Conservation (phyloP, 129 eudicot species). For the Cynara cardunculus region DNA sequence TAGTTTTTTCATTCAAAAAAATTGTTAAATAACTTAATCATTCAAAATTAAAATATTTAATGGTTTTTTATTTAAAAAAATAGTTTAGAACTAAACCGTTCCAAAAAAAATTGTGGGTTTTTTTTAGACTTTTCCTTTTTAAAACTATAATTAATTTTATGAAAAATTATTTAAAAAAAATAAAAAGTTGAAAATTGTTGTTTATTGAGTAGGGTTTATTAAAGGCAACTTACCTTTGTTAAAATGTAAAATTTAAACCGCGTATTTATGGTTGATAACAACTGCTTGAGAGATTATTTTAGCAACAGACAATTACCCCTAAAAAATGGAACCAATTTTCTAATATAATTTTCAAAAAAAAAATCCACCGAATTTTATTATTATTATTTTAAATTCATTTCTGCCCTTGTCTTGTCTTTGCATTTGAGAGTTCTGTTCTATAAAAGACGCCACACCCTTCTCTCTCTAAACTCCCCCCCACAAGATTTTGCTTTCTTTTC, state of each 20-base stretch:
- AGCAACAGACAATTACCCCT: conserved; percentile 29
- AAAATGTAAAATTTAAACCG: conserved; percentile 22
- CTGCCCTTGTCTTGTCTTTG: conserved; percentile 29
- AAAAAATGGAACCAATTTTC: conserved; percentile 24
- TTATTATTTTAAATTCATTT: not conserved
- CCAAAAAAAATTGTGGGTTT: no score
- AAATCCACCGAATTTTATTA: conserved; percentile 26
- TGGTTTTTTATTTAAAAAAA: no score
- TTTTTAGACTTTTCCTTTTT: no score
- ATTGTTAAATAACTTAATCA: no score
- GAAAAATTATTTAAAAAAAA: not conserved
- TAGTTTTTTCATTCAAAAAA: no score
- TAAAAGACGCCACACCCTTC: conserved; percentile 37
- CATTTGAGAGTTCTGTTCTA: conserved; percentile 31
- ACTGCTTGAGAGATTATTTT: conserved; percentile 19
- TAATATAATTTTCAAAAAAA: not conserved
- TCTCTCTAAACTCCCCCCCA: conserved; percentile 27
- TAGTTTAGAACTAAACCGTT: no score
- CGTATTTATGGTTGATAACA: conserved; percentile 11
- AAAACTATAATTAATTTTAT: not conserved
- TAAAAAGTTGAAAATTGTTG: not conserved
- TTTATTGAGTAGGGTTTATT: conserved; percentile 9
- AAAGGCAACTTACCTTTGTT: conserved; percentile 27
- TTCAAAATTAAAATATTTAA: no score
- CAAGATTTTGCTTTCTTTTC: conserved; percentile 23